phyloP scores from a whole-genome alignment of 2,329 filamentous ascomycete genomes.

The Torrubiellomyces zombiae region DNA sequence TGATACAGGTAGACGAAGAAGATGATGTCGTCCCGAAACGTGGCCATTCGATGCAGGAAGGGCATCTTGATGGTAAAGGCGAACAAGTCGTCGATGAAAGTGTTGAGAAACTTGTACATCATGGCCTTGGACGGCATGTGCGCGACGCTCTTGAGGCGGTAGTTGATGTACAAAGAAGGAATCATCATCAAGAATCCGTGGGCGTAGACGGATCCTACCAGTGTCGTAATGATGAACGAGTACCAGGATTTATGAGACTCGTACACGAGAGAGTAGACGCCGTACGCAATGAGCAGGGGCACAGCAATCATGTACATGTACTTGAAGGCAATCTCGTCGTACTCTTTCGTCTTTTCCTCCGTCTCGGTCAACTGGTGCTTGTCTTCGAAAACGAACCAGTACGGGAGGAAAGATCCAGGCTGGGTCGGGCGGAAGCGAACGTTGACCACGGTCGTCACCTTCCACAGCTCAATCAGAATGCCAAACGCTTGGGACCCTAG shows the following conservation, averaged over 20 bases:
- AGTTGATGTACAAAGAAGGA: conserved; percentile 95
- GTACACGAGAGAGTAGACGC: conserved; percentile 79
- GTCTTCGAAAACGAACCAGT: conserved; percentile 74
- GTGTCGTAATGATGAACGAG: conserved; percentile 83
- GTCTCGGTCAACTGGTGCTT: conserved; percentile 92
- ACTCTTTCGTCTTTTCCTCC: conserved; percentile 96
- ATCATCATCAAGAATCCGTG: conserved; percentile 99
- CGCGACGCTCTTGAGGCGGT: conserved; percentile 83
- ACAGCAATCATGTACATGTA: conserved; percentile 91
- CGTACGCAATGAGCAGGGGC: conserved; percentile 77
- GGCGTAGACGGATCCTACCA: conserved; percentile 91
- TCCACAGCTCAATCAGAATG: conserved; percentile 60
- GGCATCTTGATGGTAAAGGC: conserved; percentile 99
- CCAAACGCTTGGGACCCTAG: conserved; percentile 82
- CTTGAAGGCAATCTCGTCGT: conserved; percentile 93
- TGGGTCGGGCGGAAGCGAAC: conserved; percentile 59
- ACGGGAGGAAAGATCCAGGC: conserved; percentile 58
- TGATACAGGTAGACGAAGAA: conserved; percentile 98
- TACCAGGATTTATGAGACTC: conserved; percentile 97
- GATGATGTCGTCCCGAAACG: conserved; percentile 86
- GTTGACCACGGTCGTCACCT: conserved; percentile 89
- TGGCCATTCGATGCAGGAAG: conserved; percentile 77
- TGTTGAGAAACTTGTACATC: conserved; percentile 97
- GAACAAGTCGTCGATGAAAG: conserved; percentile 96
- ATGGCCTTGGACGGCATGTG: conserved; percentile 95